Percentiles rank a stretch among this genome's conserved stretches.
These are phyloP conservation scores for Harringtonia lauricola DNA, from an alignment of 2,329 filamentous ascomycete species.

Conservation along the genomic window DNA sequence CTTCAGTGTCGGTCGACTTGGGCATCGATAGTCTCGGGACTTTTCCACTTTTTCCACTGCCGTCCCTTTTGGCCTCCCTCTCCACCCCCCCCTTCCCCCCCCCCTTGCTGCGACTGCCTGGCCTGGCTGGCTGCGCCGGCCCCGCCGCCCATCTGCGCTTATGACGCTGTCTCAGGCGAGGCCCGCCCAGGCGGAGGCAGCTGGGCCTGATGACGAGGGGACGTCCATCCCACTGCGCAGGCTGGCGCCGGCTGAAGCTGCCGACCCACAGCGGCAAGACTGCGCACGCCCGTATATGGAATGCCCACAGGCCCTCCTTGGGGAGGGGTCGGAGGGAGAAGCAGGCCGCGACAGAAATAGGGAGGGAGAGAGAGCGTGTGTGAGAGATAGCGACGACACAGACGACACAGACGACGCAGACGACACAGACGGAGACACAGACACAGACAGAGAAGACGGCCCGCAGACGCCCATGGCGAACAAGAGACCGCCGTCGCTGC, in stretches of 20 bases:
- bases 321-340: too few relatives aligned
- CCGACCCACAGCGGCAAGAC: too few relatives aligned
- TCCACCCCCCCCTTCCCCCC: too few relatives aligned
- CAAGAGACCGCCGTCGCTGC: conserved; percentile 17
- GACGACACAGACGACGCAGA: neutral
- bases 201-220: conserved; percentile 12
- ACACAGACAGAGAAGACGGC: neutral
- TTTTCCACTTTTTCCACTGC: too few relatives aligned
- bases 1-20: too few relatives aligned
- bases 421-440: neutral
- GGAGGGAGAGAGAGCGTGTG: too few relatives aligned
- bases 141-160: neutral
- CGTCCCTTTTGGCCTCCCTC: too few relatives aligned
- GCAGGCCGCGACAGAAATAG: too few relatives aligned
- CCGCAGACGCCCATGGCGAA: conserved; percentile 10
- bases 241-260: conserved; percentile 9
- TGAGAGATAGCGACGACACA: too few relatives aligned
- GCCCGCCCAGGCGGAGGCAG: neutral
- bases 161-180: neutral
- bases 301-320: neutral
- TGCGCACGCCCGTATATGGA: neutral
- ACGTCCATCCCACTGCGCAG: conserved; percentile 7
- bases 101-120: too few relatives aligned
- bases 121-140: neutral
- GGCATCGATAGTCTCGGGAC: too few relatives aligned